A percentile compares a stretch with the other conserved stretches of the same genome.
phyloP scores from a whole-genome alignment of 768 basidiomycete species.

The Mycena crocata region DNA sequence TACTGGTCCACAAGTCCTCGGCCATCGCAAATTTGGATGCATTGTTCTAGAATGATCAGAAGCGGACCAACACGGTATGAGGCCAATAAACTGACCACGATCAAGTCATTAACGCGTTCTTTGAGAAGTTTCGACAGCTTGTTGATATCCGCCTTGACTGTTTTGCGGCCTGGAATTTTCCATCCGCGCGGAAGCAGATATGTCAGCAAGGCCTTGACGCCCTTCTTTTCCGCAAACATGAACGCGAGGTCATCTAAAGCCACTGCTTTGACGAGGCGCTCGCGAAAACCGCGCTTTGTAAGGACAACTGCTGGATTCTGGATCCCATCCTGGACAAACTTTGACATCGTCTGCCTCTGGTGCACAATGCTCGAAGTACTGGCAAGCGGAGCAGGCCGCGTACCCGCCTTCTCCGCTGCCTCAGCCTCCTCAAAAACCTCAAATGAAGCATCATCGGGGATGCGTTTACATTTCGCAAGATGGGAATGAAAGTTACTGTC shows the following conservation, averaged over 20 bases:
- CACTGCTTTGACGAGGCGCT: neutral
- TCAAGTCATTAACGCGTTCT: neutral
- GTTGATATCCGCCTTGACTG: neutral
- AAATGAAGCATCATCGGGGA: too few relatives aligned
- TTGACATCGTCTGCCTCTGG: neutral
- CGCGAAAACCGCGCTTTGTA: neutral
- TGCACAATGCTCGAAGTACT: neutral
- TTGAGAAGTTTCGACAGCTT: neutral
- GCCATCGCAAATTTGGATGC: too few relatives aligned
- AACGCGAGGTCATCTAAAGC: slow-evolving; percentile 11
- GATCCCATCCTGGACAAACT: slow-evolving; percentile 1
- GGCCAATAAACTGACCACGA: too few relatives aligned
- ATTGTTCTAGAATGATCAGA: too few relatives aligned
- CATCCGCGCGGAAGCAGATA: neutral
- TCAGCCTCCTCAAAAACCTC: too few relatives aligned
- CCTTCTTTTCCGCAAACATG: neutral
- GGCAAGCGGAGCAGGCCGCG: too few relatives aligned
- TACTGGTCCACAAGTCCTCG: too few relatives aligned
- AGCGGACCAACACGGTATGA: too few relatives aligned
- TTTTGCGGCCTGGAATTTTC: neutral
- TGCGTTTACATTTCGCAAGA: too few relatives aligned
- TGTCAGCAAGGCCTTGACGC: neutral
- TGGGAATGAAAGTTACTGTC: too few relatives aligned
- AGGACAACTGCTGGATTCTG: slow-evolving; percentile 1
- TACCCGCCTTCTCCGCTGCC: too few relatives aligned